These are phyloP conservation scores for Fusarium foetens DNA, from an alignment of 2,329 filamentous ascomycete genomes.

Conservation along the genomic window DNA sequence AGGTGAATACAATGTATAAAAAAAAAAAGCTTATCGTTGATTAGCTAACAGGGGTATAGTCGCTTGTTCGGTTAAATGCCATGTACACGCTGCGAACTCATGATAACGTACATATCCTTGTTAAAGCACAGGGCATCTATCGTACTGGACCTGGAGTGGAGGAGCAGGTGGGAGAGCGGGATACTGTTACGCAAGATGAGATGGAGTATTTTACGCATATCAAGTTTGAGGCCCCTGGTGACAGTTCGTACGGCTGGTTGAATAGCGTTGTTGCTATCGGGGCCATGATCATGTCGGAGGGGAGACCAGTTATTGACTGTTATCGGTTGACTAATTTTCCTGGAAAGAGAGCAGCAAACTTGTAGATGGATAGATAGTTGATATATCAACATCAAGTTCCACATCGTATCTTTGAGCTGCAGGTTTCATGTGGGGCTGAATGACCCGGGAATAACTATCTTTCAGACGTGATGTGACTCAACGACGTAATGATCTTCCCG, in stretches of 20 bases:
- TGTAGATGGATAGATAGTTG: neutral
- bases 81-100: slow-evolving; percentile 33
- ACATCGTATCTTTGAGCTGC: neutral
- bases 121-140: slow-evolving; percentile 34
- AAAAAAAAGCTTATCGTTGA: neutral
- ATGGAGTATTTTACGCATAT: slow-evolving; percentile 39
- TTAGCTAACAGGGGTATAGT: neutral
- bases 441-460: neutral
- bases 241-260: slow-evolving; percentile 27
- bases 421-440: neutral
- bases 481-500: neutral
- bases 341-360: neutral
- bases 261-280: slow-evolving; percentile 31
- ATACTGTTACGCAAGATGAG: slow-evolving; percentile 31
- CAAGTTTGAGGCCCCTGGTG: slow-evolving; percentile 29
- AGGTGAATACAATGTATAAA: slow-evolving; percentile 4
- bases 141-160: slow-evolving; percentile 25
- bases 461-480: neutral
- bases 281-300: slow-evolving; percentile 33
- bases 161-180: neutral
- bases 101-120: slow-evolving; percentile 29
- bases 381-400: neutral
- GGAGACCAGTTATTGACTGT: slow-evolving; percentile 34
- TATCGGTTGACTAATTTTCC: slow-evolving; percentile 39
- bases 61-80: slow-evolving; percentile 21